Evolutionary conservation across 257 asterid species (phyloP).

Genomic region (Hygrophila difformis): DNA sequence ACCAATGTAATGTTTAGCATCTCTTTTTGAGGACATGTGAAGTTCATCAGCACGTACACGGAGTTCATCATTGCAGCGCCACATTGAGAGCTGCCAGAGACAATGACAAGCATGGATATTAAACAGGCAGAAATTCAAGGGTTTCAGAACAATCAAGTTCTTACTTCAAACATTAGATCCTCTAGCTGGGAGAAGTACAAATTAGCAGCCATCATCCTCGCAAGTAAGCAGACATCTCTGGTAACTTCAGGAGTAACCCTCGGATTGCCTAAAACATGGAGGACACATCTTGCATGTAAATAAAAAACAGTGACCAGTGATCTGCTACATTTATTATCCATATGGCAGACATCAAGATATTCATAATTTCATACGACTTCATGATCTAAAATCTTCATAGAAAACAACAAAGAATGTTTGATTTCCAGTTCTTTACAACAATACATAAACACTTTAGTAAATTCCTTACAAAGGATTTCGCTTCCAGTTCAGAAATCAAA

Average conservation of each 20-base stretch:
- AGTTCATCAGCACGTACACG: conserved; percentile 64
- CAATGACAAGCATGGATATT: not conserved
- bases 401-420: too few species aligned
- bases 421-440: too few species aligned
- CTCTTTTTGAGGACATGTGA: conserved; percentile 63
- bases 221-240: conserved; percentile 83
- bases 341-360: too few species aligned
- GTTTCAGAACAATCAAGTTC: not conserved
- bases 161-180: conserved; percentile 97
- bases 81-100: conserved; percentile 71
- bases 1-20: conserved; percentile 82
- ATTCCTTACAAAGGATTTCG: too few species aligned
- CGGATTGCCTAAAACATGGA: conserved; percentile 59
- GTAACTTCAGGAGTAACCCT: conserved; percentile 98
- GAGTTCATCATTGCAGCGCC: conserved; percentile 95
- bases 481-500: not conserved
- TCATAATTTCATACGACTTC: not conserved
- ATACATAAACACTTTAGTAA: too few species aligned
- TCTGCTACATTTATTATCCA: too few species aligned
- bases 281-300: not conserved
- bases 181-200: conserved; percentile 84
- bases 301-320: too few species aligned
- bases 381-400: too few species aligned
- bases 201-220: conserved; percentile 98
- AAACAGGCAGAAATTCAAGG: not conserved